Base-by-base conservation (phyloP, 805 yeast species). In the Candida namnaoensis region DNA sequence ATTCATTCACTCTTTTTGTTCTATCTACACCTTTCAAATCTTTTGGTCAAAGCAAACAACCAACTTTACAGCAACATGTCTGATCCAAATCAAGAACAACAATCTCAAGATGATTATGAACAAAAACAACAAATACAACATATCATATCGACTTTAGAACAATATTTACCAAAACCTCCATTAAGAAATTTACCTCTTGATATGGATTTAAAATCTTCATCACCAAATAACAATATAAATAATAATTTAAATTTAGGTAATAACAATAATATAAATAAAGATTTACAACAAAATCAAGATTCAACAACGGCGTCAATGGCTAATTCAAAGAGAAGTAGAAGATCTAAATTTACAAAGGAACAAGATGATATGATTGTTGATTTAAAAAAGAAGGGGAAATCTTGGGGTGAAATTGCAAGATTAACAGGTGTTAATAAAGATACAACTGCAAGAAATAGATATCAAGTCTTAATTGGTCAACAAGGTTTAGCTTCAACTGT, bases 381-480 rank as follows among this genome's bases (percentile, higher is more conserved):
- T 15, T 58, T 83, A 56, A 84, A 83, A 56, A 68, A 66, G 42
- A 68, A 71, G 38, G 88, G 90, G 28, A 75, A 73, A 47, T 62
- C 78, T 1, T 83, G 93, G 91, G 78, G 74, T 5, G 87, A 82
- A 46, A 83, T 83, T 37, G 88, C 90, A 0, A 76, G 77, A 41
- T 61, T 66, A 4, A 73, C 86, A 2, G 70, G 73, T 5, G 82
- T 82, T 27, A 84, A 80, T 8, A 73, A 80, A 35, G 79, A 76
- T 44, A 61, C 83, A 34, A 87, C 91, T 0, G 91, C 90, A 0
- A 62, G 91, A 43, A 83, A 83, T 54, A 62, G 91, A 44, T 84
- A 84, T 51, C 91, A 83, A 58, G 91, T 83, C 5, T 68, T 83
- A 38, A 82, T 84, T 48, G 93, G 93, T 5, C 91, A 83, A 55